Conservation (phyloP, 2,329 filamentous ascomycete genomes). For the Harringtonia aguacate region DNA sequence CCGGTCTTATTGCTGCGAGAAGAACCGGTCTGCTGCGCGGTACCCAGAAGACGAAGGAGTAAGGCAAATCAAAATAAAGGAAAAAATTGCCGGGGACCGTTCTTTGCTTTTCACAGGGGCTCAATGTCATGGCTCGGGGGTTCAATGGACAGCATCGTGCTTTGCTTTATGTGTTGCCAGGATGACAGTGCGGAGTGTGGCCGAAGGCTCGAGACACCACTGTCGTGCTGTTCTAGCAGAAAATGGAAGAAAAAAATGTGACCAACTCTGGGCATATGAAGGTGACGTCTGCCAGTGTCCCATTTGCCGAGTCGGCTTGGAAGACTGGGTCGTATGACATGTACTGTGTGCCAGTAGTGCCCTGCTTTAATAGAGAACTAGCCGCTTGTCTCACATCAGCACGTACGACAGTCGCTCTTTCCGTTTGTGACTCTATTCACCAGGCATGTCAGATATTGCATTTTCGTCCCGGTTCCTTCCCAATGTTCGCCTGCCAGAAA, state of each 20-base stretch:
- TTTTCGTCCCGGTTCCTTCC: not conserved
- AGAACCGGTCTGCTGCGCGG: slow-evolving; percentile 99
- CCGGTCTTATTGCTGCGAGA: slow-evolving; percentile 98
- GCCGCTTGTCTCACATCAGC: not conserved
- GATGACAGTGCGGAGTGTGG: not conserved
- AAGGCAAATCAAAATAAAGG: slow-evolving; percentile 23
- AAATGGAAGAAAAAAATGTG: not conserved
- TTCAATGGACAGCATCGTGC: slow-evolving; percentile 52
- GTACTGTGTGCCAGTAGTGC: not conserved
- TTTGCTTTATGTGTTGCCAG: slow-evolving; percentile 24
- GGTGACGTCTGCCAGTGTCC: not conserved
- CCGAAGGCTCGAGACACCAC: not conserved
- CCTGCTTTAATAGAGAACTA: too few relatives aligned
- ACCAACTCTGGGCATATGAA: not conserved
- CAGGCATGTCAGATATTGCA: not conserved
- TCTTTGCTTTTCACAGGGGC: slow-evolving; percentile 3
- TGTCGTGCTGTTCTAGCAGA: not conserved
- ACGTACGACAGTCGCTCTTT: not conserved
- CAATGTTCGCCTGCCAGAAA: not conserved
- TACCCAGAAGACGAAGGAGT: slow-evolving; percentile 99
- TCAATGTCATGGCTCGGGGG: slow-evolving; percentile 39
- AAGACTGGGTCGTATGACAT: not conserved
- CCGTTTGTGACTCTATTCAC: too few relatives aligned
- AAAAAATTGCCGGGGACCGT: slow-evolving; percentile 4
- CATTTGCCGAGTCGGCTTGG: not conserved